Evolutionary conservation across 768 basidiomycete genomes (phyloP).

Genomic region (Mycena polygramma): DNA sequence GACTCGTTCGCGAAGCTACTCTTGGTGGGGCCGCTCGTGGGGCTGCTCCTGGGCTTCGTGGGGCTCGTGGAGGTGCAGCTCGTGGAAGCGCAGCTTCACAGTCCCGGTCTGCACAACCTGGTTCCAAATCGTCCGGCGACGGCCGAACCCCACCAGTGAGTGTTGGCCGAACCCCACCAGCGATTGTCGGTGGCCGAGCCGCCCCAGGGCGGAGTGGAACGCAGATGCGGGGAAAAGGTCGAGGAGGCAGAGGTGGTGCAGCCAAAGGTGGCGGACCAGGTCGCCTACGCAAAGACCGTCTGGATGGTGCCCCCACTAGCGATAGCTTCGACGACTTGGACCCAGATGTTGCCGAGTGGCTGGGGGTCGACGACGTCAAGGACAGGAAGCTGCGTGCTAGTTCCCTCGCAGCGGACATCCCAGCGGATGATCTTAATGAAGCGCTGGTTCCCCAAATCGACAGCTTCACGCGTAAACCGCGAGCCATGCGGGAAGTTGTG

Average conservation of each 20-base stretch:
- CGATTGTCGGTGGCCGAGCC: too few species aligned
- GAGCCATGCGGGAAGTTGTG: slow-evolving; percentile 49
- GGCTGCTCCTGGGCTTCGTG: too few species aligned
- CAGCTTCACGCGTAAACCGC: slow-evolving; percentile 19
- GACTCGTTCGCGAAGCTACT: slow-evolving; percentile 17
- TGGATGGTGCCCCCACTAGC: too few species aligned
- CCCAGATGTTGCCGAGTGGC: slow-evolving; percentile 28
- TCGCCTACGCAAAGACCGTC: too few species aligned
- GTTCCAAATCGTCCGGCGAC: too few species aligned
- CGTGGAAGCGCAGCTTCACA: neutral
- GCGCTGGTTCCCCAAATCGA: slow-evolving; percentile 19
- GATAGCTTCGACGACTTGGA: neutral
- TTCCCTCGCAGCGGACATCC: slow-evolving; percentile 39
- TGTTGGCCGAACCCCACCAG: too few species aligned
- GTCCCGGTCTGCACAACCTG: neutral
- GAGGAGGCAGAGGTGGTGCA: slow-evolving; percentile 1
- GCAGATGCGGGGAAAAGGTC: slow-evolving; percentile 16
- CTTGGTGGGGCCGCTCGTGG: too few species aligned
- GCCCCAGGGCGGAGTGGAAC: neutral
- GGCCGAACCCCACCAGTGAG: too few species aligned
- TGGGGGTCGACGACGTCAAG: neutral
- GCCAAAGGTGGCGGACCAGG: neutral
- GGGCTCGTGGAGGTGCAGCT: too few species aligned
- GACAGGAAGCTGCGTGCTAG: slow-evolving; percentile 37
- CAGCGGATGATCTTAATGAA: neutral